Base-by-base conservation (phyloP, 148 eudicot species). In the Vaccinium corymbosum region DNA sequence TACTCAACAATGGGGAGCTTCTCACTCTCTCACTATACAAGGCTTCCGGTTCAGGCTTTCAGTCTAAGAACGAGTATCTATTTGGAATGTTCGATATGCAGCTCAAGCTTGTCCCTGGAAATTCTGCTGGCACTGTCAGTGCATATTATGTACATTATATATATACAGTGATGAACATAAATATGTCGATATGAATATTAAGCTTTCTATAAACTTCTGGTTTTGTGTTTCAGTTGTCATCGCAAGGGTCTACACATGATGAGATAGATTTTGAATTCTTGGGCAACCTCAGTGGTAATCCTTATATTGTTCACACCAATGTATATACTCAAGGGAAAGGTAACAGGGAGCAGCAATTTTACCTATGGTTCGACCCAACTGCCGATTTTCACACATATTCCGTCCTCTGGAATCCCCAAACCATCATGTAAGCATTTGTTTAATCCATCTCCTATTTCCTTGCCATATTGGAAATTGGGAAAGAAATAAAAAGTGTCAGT, bases 261-360 rank as follows among this genome's bases (percentile, higher is more conserved):
- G 73, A 68, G 73, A 25, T 68, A 68, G 73, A 68, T 27, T 27
- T 68, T 68, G 73, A 68, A 25, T 68, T 68, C 73, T 68, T 68
- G 73, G 73, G 73, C 16, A 68, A 68, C 73, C 73, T 68, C 42
- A 68, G 73, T 12, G 73, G 73, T 68, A 42, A 68, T 68, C 73
- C 73, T 4, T 68, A 68, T 68, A 27, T 68, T 68, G 38, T 68
- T 27, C 73, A 68, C 73, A 68, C 73, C 38, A 68, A 68, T 27
- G 16, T 68, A 68, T 68, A 12, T 12, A 27, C 73, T 17, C 73
- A 68, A 68, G 73, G 73, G 38, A 68, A 68, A 27, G 73, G 73
- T 27, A 5, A 7, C 4, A 68, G 73, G 73, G 73, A 68, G 73
- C 73, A 68, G 17, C 73, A 68, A 68, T 25, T 68, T 13, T 68